These are phyloP conservation scores for Elsinoe perseae DNA, from an alignment of 2,329 filamentous ascomycete genomes.

Conservation along the genomic window DNA sequence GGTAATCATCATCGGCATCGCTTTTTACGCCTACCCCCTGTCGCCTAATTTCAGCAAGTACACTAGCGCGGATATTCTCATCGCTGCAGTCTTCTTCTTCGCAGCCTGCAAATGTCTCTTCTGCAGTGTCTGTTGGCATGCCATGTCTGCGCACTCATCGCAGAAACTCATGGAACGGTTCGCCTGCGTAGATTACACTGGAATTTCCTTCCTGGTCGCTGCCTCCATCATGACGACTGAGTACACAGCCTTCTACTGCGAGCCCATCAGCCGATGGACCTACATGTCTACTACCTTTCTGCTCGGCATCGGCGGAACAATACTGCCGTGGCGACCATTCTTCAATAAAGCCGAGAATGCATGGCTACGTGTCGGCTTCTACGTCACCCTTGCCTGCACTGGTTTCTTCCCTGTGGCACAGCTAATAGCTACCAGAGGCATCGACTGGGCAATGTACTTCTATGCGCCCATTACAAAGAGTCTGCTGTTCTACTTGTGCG, in stretches of 20 bases:
- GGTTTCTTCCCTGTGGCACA: constrained; percentile 86
- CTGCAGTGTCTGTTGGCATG: constrained; percentile 96
- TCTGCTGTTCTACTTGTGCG: constrained; percentile 73
- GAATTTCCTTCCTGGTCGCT: constrained; percentile 88
- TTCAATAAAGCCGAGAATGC: constrained; percentile 92
- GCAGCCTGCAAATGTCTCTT: constrained; percentile 90
- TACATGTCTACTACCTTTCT: constrained; percentile 78
- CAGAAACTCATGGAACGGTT: constrained; percentile 86
- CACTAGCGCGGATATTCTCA: constrained; percentile 79
- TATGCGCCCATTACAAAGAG: constrained; percentile 84
- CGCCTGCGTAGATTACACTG: constrained; percentile 96
- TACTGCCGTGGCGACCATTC: constrained; percentile 89
- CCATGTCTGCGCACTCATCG: constrained; percentile 94
- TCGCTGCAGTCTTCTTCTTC: constrained; percentile 91
- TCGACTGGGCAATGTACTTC: constrained; percentile 77
- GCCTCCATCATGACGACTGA: constrained; percentile 97
- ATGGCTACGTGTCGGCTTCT: constrained; percentile 88
- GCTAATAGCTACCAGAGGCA: constrained; percentile 67
- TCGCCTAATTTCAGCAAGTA: constrained; percentile 79
- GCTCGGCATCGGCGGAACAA: constrained; percentile 77
- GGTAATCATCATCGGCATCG: constrained; percentile 76
- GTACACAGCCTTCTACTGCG: constrained; percentile 98
- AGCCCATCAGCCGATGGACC: constrained; percentile 73
- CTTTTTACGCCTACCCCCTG: constrained; percentile 92
- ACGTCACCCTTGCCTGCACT: constrained; percentile 75